These are phyloP conservation scores for Drosera spatulata DNA, from an alignment of 179 eudicot species.

Conservation along the genomic window DNA sequence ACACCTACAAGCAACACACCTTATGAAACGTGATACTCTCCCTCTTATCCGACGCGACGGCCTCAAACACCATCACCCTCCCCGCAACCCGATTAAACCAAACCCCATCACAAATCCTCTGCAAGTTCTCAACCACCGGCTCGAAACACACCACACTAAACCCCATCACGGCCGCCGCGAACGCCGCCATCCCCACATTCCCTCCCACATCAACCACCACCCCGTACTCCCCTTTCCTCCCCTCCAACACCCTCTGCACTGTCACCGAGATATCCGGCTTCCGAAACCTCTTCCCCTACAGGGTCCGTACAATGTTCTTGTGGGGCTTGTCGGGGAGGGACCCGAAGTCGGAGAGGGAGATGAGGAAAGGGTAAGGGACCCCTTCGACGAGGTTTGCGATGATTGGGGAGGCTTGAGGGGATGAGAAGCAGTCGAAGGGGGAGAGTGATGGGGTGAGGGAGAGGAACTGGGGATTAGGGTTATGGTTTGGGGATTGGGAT, in stretches of 20 bases:
- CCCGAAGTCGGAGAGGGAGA: constrained; percentile 69
- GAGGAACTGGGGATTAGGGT: constrained; percentile 14
- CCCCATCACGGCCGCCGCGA: constrained; percentile 91
- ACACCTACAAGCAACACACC: constrained; percentile 26
- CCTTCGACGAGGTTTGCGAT: constrained; percentile 78
- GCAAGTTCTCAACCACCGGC: constrained; percentile 93
- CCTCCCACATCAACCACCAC: constrained; percentile 86
- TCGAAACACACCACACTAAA: constrained; percentile 73
- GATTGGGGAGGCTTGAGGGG: constrained; percentile 76
- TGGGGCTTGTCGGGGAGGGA: constrained; percentile 77
- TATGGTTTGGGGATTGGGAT: constrained; percentile 20
- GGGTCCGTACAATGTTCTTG: constrained; percentile 65
- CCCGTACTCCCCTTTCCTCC: constrained; percentile 42
- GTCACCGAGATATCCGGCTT: constrained; percentile 69
- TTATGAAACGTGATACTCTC: constrained; percentile 87
- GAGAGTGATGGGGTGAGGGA: constrained; percentile 17
- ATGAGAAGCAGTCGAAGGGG: constrained; percentile 62
- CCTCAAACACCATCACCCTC: constrained; percentile 71
- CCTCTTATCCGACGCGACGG: constrained; percentile 72
- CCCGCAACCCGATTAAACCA: constrained; percentile 64
- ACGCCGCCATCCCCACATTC: constrained; percentile 94
- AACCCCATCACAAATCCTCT: constrained; percentile 93
- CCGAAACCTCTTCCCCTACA: constrained; percentile 66
- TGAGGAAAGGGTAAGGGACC: constrained; percentile 59
- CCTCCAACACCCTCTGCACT: constrained; percentile 54